phyloP scores from a whole-genome alignment of 768 basidiomycete genomes.

The Leccinum uliginosum region DNA sequence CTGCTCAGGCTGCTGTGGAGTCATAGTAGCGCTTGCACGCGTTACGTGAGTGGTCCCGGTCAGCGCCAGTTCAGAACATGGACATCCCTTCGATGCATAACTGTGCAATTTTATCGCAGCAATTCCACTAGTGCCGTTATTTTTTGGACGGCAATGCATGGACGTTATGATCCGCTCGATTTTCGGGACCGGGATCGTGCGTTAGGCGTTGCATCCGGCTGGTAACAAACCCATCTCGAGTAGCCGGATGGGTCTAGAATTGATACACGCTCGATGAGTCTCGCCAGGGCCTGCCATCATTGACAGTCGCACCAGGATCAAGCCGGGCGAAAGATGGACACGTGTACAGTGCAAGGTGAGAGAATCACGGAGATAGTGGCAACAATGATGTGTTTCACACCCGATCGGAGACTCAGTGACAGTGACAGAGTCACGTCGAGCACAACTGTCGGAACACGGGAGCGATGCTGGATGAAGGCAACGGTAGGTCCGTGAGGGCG shows the following conservation, averaged over 20 bases:
- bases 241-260: not conserved
- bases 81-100: not conserved
- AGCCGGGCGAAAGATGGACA: not conserved
- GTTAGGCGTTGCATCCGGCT: not conserved
- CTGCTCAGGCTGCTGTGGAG: not conserved
- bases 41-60: not conserved
- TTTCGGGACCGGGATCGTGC: not conserved
- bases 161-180: not conserved
- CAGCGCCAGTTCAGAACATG: not conserved
- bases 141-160: not conserved
- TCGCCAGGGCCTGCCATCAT: not conserved
- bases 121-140: not conserved
- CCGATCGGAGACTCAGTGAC: too few species aligned
- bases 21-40: not conserved
- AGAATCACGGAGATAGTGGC: not conserved
- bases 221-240: not conserved
- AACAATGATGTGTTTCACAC: constrained; percentile 1
- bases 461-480: not conserved
- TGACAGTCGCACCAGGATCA: constrained; percentile 1
- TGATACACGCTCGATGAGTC: not conserved
- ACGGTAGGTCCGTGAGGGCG: not conserved
- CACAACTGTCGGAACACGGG: not conserved
- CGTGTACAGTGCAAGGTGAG: constrained; percentile 1
- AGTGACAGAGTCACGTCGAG: not conserved
- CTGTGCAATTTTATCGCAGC: not conserved